Conservation (phyloP, 2,329 filamentous ascomycete genomes). For the Ceratocystis alfenasii region DNA sequence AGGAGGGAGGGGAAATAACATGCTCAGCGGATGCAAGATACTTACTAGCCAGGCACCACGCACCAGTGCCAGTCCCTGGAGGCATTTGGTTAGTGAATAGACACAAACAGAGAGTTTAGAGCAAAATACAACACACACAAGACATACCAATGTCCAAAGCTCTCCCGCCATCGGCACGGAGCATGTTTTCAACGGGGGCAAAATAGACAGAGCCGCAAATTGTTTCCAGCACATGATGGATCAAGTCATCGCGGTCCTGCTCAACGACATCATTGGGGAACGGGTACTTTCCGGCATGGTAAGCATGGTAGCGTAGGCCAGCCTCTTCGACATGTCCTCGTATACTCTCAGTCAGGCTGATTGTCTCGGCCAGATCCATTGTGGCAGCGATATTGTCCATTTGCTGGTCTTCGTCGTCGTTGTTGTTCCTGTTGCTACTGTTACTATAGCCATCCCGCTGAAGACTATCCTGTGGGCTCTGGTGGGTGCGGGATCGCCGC, state of each 20-base stretch:
- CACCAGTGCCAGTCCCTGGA: conserved; percentile 40
- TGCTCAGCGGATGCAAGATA: conserved; percentile 19
- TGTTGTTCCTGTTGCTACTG: neutral
- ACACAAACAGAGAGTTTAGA: conserved; percentile 37
- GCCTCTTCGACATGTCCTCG: conserved; percentile 35
- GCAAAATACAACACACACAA: conserved; percentile 26
- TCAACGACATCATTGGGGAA: conserved; percentile 36
- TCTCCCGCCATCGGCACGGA: conserved; percentile 31
- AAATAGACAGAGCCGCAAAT: conserved; percentile 34
- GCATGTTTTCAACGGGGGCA: conserved; percentile 33
- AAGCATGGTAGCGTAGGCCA: conserved; percentile 35
- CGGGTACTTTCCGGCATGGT: conserved; percentile 32
- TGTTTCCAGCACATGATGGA: conserved; percentile 33
- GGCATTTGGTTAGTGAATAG: conserved; percentile 21
- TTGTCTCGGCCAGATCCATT: conserved; percentile 26
- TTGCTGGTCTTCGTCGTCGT: neutral
- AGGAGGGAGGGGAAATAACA: neutral
- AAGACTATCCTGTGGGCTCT: conserved; percentile 5
- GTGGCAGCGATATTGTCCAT: conserved; percentile 1
- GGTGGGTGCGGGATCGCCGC: conserved; percentile 11
- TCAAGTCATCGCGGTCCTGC: conserved; percentile 34
- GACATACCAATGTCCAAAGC: conserved; percentile 38
- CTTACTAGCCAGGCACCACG: conserved; percentile 41
- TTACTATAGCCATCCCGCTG: neutral
- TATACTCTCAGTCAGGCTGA: conserved; percentile 35